Base-by-base conservation (phyloP, 805 yeast species). In the Priceomyces fermenticarens region DNA sequence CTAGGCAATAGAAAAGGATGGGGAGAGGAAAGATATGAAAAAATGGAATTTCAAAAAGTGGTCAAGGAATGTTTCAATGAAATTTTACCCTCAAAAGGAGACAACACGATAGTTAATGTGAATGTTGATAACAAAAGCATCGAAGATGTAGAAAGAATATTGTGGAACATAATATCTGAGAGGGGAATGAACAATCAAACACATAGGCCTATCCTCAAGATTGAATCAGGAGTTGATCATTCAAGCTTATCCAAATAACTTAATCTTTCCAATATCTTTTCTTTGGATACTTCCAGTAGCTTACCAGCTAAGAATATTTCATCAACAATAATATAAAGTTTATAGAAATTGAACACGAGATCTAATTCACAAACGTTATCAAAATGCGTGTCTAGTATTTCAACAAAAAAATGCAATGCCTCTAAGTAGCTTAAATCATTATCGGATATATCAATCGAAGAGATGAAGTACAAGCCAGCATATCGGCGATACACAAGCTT, bases 11-110 rank as follows among this genome's bases (percentile, higher is more conserved):
- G 98, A 41, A 80, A 79, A 9, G 95, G 95, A 1, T 93, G 85
- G 70, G 99, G 99, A 10, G 85, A 81, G n/a, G 99, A 93, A 60
- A 68, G 97, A 40, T 93, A 93, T 63, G 99, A 93, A 59, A 75
- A 73, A 20, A 58, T 62, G 3, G 80, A 75, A 36, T 85, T 93
- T 55, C 99, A 93, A 57, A 60, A 64, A n/a, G 68, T 67, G 30
- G 99, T 93, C 3, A 77, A 80, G 44, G 32, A 53, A 8, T 69
- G 80, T 45, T 93, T 90, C 55, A 65, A 72, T 40, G 47, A 58
- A 14, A 67, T 83, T 32, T 67, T 78, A 32, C 49, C 50, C 20
- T 43, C 46, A 2, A 47, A 48, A 2, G 25, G 25, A 20, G 8
- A 20, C 25, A 20, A 20, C 25, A 20, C 7, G 25, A 20, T 72